These are phyloP conservation scores for Spizellomyces sp. DNA, from an alignment of 192 early-diverging fungal genomes.

Conservation along the genomic window DNA sequence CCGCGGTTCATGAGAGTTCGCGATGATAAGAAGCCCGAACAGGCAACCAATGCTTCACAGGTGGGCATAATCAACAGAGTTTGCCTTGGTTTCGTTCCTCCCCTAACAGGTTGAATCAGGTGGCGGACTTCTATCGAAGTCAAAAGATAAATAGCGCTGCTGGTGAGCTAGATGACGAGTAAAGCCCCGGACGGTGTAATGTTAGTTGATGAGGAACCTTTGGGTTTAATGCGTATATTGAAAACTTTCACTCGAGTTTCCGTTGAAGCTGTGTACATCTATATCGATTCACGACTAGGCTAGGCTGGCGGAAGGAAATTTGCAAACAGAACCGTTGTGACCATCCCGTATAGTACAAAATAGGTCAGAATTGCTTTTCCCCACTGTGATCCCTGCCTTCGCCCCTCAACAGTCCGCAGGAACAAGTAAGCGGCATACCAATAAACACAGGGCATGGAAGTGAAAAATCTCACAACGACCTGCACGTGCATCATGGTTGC, in stretches of 20 bases:
- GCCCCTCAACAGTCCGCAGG: constrained; percentile 7
- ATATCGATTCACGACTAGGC: neutral
- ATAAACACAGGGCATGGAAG: constrained; percentile 75
- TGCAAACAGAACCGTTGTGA: constrained; percentile 81
- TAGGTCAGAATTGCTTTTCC: constrained; percentile 42
- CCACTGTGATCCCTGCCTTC: constrained; percentile 10
- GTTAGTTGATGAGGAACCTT: too few species aligned
- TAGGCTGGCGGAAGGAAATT: constrained; percentile 88
- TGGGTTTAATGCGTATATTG: too few species aligned
- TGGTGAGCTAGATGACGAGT: constrained; percentile 14
- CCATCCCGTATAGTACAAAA: constrained; percentile 75
- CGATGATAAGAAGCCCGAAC: constrained; percentile 93
- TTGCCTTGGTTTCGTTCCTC: too few species aligned
- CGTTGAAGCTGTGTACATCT: too few species aligned
- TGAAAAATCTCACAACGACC: constrained; percentile 84
- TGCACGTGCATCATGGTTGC: constrained; percentile 86
- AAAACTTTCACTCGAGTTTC: too few species aligned
- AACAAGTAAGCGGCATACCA: constrained; percentile 73
- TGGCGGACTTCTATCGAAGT: constrained; percentile 32
- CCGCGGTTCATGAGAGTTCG: constrained; percentile 94
- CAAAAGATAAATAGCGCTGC: constrained; percentile 31
- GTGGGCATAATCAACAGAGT: constrained; percentile 35
- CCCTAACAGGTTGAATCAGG: constrained; percentile 9
- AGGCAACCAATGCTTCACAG: constrained; percentile 89
- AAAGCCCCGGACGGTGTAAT: neutral